These are phyloP conservation scores for Marasmius sp. DNA, from an alignment of 1,284 basidiomycete species.

Conservation along the genomic window DNA sequence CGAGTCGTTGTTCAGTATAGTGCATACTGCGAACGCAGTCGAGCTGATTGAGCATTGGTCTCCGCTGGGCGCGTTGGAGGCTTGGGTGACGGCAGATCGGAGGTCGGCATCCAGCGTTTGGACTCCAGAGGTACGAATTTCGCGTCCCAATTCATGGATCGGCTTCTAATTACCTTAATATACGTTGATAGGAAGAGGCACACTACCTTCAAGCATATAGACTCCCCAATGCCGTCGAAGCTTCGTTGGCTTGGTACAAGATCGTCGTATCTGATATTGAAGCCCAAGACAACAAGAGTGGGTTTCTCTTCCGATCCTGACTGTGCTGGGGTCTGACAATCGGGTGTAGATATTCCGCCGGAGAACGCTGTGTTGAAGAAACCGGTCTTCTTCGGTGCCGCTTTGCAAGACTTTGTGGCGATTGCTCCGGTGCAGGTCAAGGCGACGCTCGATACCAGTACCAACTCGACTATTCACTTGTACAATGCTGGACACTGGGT, in stretches of 20 bases:
- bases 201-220: conserved; percentile 21
- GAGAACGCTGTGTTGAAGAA: conserved; percentile 22
- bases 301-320: too few species aligned
- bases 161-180: not conserved
- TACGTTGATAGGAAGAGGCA: conserved; percentile 25
- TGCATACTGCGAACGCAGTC: conserved; percentile 26
- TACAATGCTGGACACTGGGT: conserved; percentile 35
- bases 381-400: conserved; percentile 34
- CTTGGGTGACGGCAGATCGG: conserved; percentile 27
- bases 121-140: conserved; percentile 1
- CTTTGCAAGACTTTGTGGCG: conserved; percentile 28
- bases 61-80: conserved; percentile 29
- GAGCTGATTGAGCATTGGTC: conserved; percentile 18
- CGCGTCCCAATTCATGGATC: not conserved
- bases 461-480: conserved; percentile 29
- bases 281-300: conserved; percentile 17
- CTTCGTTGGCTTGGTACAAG: conserved; percentile 9
- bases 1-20: conserved; percentile 11
- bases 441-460: conserved; percentile 19
- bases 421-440: conserved; percentile 17
- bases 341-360: conserved; percentile 20
- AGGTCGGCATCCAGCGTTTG: conserved; percentile 17
- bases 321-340: not conserved
- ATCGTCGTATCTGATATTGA: conserved; percentile 1
- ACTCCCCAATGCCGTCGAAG: conserved; percentile 12